These are phyloP conservation scores for Alternaria gaisen DNA, from an alignment of 2,329 filamentous ascomycete species.

Conservation along the genomic window DNA sequence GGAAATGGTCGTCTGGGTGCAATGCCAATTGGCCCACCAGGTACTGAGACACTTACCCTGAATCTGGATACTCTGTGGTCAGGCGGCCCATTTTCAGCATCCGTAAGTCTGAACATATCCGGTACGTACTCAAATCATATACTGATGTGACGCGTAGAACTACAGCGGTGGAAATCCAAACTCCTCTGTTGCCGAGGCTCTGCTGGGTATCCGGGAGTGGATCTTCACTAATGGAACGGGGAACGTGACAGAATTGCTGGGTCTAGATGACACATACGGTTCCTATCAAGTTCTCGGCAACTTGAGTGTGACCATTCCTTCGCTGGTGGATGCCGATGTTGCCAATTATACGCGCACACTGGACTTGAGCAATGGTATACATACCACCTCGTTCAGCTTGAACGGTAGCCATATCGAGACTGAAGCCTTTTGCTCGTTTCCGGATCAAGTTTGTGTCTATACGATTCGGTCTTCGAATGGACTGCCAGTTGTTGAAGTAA, in stretches of 20 bases:
- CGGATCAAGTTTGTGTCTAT: constrained; percentile 55
- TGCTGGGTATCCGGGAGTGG: constrained; percentile 56
- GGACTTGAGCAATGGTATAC: constrained; percentile 56
- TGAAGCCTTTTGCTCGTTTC: constrained; percentile 57
- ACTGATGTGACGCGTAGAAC: constrained; percentile 31
- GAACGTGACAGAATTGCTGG: constrained; percentile 53
- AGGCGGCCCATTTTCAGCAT: constrained; percentile 59
- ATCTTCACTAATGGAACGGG: constrained; percentile 62
- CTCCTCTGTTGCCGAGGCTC: constrained; percentile 42
- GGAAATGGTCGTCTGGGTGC: constrained; percentile 61
- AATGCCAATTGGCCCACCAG: constrained; percentile 56
- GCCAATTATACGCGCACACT: constrained; percentile 54
- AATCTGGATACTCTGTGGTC: constrained; percentile 63
- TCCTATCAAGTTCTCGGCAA: constrained; percentile 60
- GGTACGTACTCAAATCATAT: not conserved
- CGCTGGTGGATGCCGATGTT: constrained; percentile 22
- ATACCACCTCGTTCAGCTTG: constrained; percentile 40
- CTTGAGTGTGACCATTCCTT: constrained; percentile 52
- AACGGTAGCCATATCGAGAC: constrained; percentile 48
- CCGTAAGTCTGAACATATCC: constrained; percentile 35
- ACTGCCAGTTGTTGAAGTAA: constrained; percentile 55
- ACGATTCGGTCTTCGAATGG: constrained; percentile 37
- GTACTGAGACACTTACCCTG: constrained; percentile 55
- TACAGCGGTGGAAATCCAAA: constrained; percentile 61
- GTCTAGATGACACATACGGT: constrained; percentile 54